Base-by-base conservation (phyloP, 75 land plant genomes). In the Pinus albicaulis region DNA sequence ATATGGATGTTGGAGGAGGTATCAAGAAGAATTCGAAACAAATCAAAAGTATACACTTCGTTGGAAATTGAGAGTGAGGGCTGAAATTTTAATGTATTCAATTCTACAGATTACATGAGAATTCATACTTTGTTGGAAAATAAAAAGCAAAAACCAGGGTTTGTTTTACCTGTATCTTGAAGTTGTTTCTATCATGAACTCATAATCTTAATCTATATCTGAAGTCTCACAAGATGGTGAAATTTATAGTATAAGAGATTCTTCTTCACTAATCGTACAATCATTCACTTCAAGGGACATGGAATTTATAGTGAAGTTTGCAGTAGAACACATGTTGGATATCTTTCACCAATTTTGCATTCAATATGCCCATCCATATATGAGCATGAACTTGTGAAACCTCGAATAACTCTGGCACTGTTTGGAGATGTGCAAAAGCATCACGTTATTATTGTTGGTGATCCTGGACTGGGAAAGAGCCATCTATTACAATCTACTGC, bases 381-480 rank as follows among this genome's bases (percentile, higher is more conserved):
- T n/a, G n/a, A n/a, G n/a, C n/a, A n/a, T n/a, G n/a, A n/a, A n/a
- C n/a, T n/a, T n/a, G n/a, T n/a, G n/a, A n/a, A n/a, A n/a, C n/a
- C n/a, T n/a, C n/a, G 99, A 71, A 92, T 96, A 75, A 88, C 88
- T 19, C 77, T 96, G 68, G 87, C 95, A 70, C 74, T 96, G 38
- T 96, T 96, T 88, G 95, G 98, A 62, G 99, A 98, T 79, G 98
- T 96, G 26, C 89, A 87, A 72, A 96, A 94, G 83, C 92, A 96
- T n/a, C n/a, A n/a, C n/a, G n/a, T n/a, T 74, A 31, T 89, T 68
- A 92, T 96, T 75, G 87, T 93, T 65, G 95, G 99, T 74, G 99
- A 96, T 87, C 99, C 97, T 79, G 99, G 99, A 22, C 82, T 96
- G 55, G 99, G 99, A 17, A 93, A 96, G 80, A 96, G 99, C 79